phyloP scores from a whole-genome alignment of 2,329 filamentous ascomycete genomes.

The Elsinoe ampelina region DNA sequence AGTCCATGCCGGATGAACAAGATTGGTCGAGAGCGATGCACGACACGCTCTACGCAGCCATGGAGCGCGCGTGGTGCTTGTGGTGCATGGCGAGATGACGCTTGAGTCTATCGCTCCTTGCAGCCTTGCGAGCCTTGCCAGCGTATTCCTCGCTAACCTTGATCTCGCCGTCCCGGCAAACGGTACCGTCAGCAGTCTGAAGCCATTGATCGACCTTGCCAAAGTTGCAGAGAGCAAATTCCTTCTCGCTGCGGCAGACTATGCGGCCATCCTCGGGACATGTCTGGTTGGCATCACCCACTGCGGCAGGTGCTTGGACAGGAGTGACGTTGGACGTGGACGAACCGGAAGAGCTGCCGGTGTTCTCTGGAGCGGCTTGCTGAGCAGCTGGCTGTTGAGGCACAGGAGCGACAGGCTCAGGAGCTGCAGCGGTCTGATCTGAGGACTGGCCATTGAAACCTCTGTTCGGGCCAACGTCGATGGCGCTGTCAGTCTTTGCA shows the following conservation, averaged over 20 bases:
- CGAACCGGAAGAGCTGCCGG: too few species aligned
- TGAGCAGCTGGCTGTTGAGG: constrained; percentile 16
- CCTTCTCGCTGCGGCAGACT: constrained; percentile 31
- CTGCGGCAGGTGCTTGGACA: constrained; percentile 19
- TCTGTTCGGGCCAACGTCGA: too few species aligned
- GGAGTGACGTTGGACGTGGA: constrained; percentile 8
- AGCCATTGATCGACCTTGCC: constrained; percentile 33
- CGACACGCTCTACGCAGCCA: neutral
- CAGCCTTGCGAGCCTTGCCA: neutral
- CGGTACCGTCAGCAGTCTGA: constrained; percentile 35
- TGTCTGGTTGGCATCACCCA: constrained; percentile 17
- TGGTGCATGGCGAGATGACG: neutral
- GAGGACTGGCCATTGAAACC: neutral
- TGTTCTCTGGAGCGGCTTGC: constrained; percentile 16
- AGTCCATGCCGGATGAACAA: neutral
- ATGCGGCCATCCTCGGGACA: constrained; percentile 25
- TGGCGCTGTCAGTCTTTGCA: neutral
- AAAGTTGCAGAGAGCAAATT: constrained; percentile 37
- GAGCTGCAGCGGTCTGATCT: neutral
- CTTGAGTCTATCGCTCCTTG: neutral
- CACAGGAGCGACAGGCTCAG: constrained; percentile 8
- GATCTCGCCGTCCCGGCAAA: constrained; percentile 35
- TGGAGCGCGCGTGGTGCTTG: neutral
- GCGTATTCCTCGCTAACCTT: constrained; percentile 1
- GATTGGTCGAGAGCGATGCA: neutral